A percentile compares a stretch with the other conserved stretches of the same genome.
These are phyloP conservation scores for Aureobasidium sp. DNA, from an alignment of 2,329 filamentous ascomycete species.

Conservation along the genomic window DNA sequence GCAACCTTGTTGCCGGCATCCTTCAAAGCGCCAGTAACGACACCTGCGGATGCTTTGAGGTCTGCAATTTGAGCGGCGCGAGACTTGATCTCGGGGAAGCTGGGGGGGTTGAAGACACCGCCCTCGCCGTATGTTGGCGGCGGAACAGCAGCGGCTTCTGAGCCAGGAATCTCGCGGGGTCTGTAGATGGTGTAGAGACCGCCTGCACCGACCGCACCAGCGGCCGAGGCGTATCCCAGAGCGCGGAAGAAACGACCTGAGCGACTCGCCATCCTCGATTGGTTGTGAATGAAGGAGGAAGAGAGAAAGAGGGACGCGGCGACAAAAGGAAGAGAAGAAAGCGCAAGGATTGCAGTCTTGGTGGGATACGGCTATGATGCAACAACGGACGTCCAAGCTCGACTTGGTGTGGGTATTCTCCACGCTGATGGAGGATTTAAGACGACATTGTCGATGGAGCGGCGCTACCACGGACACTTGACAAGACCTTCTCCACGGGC, in stretches of 20 bases:
- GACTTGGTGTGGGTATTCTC: slow-evolving; percentile 13
- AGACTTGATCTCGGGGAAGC: slow-evolving; percentile 57
- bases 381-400: slow-evolving; percentile 12
- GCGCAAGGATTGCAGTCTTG: slow-evolving; percentile 13
- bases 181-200: slow-evolving; percentile 59
- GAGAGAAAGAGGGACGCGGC: background rate
- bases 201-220: slow-evolving; percentile 47
- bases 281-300: slow-evolving; percentile 4
- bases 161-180: slow-evolving; percentile 64
- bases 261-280: slow-evolving; percentile 15
- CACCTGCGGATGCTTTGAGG: slow-evolving; percentile 48
- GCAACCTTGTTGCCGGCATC: slow-evolving; percentile 40
- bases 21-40: slow-evolving; percentile 28
- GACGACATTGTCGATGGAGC: background rate
- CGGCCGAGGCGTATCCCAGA: slow-evolving; percentile 53
- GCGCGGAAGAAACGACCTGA: slow-evolving; percentile 42
- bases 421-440: slow-evolving; percentile 8
- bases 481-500: background rate
- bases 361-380: slow-evolving; percentile 13
- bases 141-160: slow-evolving; percentile 60
- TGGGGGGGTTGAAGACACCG: slow-evolving; percentile 59
- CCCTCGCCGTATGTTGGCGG: slow-evolving; percentile 63
- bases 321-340: background rate
- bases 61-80: slow-evolving; percentile 59
- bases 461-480: slow-evolving; percentile 7